phyloP scores from a whole-genome alignment of 495 filamentous ascomycete genomes.

The Thozetella sp. region DNA sequence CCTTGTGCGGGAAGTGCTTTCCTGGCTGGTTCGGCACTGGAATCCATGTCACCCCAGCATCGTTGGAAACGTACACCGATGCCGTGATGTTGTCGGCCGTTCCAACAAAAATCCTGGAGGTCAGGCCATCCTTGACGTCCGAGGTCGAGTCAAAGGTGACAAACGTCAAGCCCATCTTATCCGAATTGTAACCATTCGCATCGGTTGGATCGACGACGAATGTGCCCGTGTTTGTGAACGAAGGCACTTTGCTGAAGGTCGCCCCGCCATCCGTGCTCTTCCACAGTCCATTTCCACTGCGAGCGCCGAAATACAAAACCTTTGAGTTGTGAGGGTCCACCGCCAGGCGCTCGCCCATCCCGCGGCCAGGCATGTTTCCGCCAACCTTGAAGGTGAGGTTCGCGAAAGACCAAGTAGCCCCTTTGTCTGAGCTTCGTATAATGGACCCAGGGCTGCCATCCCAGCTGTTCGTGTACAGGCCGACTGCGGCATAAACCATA shows the following conservation, averaged over 20 bases:
- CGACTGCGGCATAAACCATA: constrained; percentile 58
- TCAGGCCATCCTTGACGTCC: constrained; percentile 39
- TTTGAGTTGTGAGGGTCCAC: constrained; percentile 59
- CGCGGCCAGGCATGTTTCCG: constrained; percentile 68
- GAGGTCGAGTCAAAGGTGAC: constrained; percentile 61
- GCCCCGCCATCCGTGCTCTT: constrained; percentile 58
- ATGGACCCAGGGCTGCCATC: constrained; percentile 58
- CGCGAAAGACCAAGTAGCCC: constrained; percentile 46
- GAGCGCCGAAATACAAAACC: constrained; percentile 59
- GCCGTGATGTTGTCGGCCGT: constrained; percentile 52
- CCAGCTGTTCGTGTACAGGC: constrained; percentile 62
- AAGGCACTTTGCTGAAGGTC: constrained; percentile 58
- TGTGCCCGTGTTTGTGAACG: constrained; percentile 55
- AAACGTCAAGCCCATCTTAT: constrained; percentile 53
- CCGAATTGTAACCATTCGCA: constrained; percentile 40
- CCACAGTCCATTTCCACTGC: constrained; percentile 65
- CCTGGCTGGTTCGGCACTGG: constrained; percentile 48
- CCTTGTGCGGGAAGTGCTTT: constrained; percentile 57
- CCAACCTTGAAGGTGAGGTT: constrained; percentile 61
- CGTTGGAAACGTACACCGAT: constrained; percentile 54
- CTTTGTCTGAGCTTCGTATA: constrained; percentile 49
- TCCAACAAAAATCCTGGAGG: constrained; percentile 61
- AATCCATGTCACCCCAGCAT: constrained; percentile 55
- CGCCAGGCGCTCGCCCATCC: constrained; percentile 63
- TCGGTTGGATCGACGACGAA: constrained; percentile 47